phyloP scores from a whole-genome alignment of 345 rosid species.

The Alliaria petiolata region DNA sequence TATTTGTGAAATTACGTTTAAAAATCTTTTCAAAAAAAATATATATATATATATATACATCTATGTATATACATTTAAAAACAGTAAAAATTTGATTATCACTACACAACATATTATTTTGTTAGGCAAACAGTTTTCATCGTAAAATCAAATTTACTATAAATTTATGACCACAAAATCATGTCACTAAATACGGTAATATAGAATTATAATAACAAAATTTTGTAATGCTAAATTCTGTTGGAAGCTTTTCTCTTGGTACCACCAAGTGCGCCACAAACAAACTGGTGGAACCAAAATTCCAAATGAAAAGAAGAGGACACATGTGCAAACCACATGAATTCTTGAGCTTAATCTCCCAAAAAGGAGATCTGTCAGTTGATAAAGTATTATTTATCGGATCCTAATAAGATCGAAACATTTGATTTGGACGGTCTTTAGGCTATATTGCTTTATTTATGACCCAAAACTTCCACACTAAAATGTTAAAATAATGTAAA shows the following conservation, averaged over 20 bases:
- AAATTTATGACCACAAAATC: not conserved
- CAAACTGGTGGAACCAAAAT: not conserved
- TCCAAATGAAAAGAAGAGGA: not conserved
- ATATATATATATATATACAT: no score
- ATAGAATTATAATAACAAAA: not conserved
- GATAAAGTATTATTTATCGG: not conserved
- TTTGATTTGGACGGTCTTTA: constrained; percentile 18
- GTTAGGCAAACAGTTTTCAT: no score
- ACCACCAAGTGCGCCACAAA: constrained; percentile 1
- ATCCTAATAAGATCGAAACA: not conserved
- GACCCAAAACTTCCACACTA: not conserved
- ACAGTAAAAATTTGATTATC: no score
- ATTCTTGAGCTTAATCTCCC: not conserved
- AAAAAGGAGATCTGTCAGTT: constrained; percentile 12
- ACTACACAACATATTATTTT: no score
- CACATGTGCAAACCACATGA: constrained; percentile 10
- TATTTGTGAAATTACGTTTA: no score
- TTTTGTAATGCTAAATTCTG: not conserved
- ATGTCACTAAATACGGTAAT: not conserved
- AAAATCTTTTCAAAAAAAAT: no score
- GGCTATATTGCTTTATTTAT: not conserved
- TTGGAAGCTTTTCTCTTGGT: no score
- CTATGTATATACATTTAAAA: no score
- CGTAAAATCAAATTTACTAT: no score
- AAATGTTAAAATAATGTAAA: constrained; percentile 8